Evolutionary conservation across 73 alveolate species (phyloP), one percentile per base, ranked within the genome.

Genomic region (Symbiodinium pilosum): DNA sequence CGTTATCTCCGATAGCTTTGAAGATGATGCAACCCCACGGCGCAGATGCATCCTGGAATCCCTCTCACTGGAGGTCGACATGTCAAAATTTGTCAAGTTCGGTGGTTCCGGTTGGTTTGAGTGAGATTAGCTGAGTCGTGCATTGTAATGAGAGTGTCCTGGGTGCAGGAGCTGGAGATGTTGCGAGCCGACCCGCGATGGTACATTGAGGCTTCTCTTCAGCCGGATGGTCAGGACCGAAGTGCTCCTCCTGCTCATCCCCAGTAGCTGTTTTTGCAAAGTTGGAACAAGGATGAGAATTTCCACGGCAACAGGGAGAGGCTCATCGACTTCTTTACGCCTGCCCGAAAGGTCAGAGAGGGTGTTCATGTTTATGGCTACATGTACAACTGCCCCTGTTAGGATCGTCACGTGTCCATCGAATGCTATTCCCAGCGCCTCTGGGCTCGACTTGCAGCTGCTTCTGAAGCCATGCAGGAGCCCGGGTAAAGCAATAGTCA

Each of bases 351-450:
- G 95, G 36, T n/a, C 36, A 6, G 43, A 3, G 41, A 4, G 68
- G 68, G 68, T 51, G 12, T 51, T 16, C 32, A 5, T 16, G 73
- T 6, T 30, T 51, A 16, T 64, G 83, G 83, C 42, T 69, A 5
- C 1, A 18, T 11, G 36, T 69, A n/a, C n/a, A n/a, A n/a, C n/a
- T n/a, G n/a, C n/a, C n/a, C 30, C 41, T 34, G 47, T 14, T 40
- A 88, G 95, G 95, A 88, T 86, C 59, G 73, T 26, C 84, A 88
- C 24, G 87, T 88, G 41, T 88, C 95, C 71, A 68, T 88, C 41
- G 95, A 88, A 41, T 59, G 95, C 95, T 88, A 88, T 40, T 83
- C 95, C 36, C 95, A 88, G 95, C 95, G 95, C 34, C 47, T 88
- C 73, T 84, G 95, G 36, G 43, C 86, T 39, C 43, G 95, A 36